A percentile compares a stretch with the other conserved stretches of the same genome.
Evolutionary conservation across 2,329 filamentous ascomycete species (phyloP).

Genomic region (Trichoderma gracile): DNA sequence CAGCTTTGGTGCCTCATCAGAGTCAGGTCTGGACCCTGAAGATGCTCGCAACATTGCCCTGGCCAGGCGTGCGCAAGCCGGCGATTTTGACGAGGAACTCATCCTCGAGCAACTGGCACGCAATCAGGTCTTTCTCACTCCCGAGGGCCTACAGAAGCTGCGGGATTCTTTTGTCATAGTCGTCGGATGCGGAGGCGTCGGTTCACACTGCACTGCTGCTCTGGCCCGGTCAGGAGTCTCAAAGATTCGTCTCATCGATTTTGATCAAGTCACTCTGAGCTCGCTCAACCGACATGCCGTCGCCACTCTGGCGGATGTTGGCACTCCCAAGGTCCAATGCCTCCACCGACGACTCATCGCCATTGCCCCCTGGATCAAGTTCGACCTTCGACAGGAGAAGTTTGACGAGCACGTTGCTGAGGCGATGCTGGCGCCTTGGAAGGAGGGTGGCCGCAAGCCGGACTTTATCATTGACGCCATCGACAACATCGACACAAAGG

Average conservation of each 20-base stretch:
- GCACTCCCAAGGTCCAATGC: slow-evolving; percentile 86
- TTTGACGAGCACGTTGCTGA: slow-evolving; percentile 70
- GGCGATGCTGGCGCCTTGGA: slow-evolving; percentile 67
- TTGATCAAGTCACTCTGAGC: slow-evolving; percentile 94
- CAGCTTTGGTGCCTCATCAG: slow-evolving; percentile 57
- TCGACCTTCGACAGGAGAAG: slow-evolving; percentile 82
- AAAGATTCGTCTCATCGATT: slow-evolving; percentile 87
- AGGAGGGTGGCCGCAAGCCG: slow-evolving; percentile 60
- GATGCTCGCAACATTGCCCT: slow-evolving; percentile 61
- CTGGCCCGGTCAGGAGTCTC: slow-evolving; percentile 86
- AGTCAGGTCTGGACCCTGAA: slow-evolving; percentile 55
- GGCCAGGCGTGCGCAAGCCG: slow-evolving; percentile 60
- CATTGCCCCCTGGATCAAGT: slow-evolving; percentile 87
- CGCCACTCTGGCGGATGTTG: slow-evolving; percentile 90
- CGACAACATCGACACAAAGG: slow-evolving; percentile 97
- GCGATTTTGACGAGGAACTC: slow-evolving; percentile 72
- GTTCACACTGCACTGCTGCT: slow-evolving; percentile 84
- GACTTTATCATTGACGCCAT: slow-evolving; percentile 96
- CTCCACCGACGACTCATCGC: slow-evolving; percentile 78
- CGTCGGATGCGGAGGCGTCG: slow-evolving; percentile 91
- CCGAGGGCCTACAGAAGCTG: slow-evolving; percentile 76
- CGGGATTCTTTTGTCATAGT: slow-evolving; percentile 82
- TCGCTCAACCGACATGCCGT: slow-evolving; percentile 95
- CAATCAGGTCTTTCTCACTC: slow-evolving; percentile 86
- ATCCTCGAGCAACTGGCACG: slow-evolving; percentile 93